Base-by-base conservation (phyloP, 257 asterid species). In the Solanum okadae region DNA sequence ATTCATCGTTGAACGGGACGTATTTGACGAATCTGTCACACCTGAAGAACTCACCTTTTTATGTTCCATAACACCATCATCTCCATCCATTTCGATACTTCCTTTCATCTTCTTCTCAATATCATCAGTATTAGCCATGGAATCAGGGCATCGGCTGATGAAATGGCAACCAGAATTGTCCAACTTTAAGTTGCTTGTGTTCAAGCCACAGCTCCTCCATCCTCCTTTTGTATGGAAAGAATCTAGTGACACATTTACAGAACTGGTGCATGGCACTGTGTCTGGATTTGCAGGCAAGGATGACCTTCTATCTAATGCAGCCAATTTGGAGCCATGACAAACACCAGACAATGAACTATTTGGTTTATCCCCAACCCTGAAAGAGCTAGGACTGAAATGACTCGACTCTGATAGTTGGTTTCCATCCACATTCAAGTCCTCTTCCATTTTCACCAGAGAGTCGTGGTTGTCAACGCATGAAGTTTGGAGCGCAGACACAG, bases 11-110 rank as follows among this genome's bases (percentile, higher is more conserved):
- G 98, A 93, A 13, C 89, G 94, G 23, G 98, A 93, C 15, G 92
- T 94, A 44, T 91, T 85, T 34, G 98, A 93, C 16, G 98, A 94
- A 87, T 94, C 94, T 6, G 96, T 92, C 93, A 89, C 93, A 85
- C 95, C 90, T 7, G 98, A 95, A 44, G 95, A 90, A 42, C 94
- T 90, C 14, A 92, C 94, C 70, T 49, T 46, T 89, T 90, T 89
- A 52, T 90, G 92, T 86, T 94, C 96, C 13, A 86, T 63, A 20
- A 83, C 59, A 56, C 87, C 90, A 67, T 92, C 89, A 35, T 90
- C 92, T 71, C 89, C 89, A 63, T 90, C 92, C 67, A 79, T 87
- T 73, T 34, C 83, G 59, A 10, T 84, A 44, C 85, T 88, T 29
- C 85, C 85, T 87, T 68, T 93, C 52, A 75, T 89, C 75, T 37